These are phyloP conservation scores for Lineolata rhizophorae DNA, from an alignment of 495 filamentous ascomycete species.

Conservation along the genomic window DNA sequence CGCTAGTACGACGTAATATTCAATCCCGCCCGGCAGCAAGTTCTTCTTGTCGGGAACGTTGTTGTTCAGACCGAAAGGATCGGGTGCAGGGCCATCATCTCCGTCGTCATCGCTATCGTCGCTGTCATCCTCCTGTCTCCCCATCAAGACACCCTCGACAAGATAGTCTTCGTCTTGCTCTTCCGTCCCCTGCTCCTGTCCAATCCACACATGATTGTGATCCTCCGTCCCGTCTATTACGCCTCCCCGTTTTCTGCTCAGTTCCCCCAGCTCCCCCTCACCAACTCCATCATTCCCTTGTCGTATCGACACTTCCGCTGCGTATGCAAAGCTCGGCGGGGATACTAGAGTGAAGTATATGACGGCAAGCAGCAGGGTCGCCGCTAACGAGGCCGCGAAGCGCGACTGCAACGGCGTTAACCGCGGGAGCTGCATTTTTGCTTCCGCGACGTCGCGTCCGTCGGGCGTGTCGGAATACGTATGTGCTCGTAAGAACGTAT, in stretches of 20 bases:
- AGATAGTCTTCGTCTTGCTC: background rate
- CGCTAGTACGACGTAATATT: conserved; percentile 24
- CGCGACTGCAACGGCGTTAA: too few species aligned
- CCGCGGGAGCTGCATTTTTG: too few species aligned
- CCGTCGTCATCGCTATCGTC: background rate
- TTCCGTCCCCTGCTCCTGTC: background rate
- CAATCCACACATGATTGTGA: background rate
- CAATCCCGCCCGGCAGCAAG: conserved; percentile 31
- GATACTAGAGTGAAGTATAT: too few species aligned
- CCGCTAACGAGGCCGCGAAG: too few species aligned
- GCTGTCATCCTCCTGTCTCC: too few species aligned
- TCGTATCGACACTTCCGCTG: too few species aligned
- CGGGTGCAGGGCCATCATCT: background rate
- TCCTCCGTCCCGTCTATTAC: background rate
- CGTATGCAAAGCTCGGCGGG: too few species aligned
- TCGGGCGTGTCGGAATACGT: too few species aligned
- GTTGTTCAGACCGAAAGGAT: conserved; percentile 26
- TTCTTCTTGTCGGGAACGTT: conserved; percentile 34
- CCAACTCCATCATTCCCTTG: background rate
- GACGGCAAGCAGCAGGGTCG: too few species aligned
- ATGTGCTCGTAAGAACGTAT: too few species aligned
- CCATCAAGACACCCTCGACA: background rate
- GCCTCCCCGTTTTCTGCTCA: background rate
- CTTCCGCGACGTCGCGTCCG: too few species aligned
- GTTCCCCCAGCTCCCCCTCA: background rate